Conservation (phyloP, 768 basidiomycete species). For the Postia placenta region DNA sequence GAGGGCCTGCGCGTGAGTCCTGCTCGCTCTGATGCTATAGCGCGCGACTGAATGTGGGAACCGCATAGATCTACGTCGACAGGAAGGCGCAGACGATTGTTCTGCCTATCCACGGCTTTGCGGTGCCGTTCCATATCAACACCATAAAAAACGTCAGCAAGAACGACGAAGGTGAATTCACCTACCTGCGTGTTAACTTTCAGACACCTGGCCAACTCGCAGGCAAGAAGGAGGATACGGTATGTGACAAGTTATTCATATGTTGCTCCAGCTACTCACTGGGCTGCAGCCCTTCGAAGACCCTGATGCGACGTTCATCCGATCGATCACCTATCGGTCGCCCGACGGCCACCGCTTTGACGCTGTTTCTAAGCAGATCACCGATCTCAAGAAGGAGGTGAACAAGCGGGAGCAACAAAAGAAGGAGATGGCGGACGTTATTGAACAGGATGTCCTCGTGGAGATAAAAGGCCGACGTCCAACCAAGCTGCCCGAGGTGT, state of each 20-base stretch:
- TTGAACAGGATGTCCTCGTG: constrained; percentile 86
- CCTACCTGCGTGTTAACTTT: constrained; percentile 94
- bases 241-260: constrained; percentile 66
- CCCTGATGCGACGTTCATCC: constrained; percentile 92
- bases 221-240: constrained; percentile 98
- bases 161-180: constrained; percentile 93
- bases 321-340: constrained; percentile 91
- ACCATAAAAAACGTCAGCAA: constrained; percentile 98
- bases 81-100: constrained; percentile 86
- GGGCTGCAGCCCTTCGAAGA: constrained; percentile 82
- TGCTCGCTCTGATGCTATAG: background rate
- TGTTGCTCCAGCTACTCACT: no score
- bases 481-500: constrained; percentile 82
- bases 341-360: constrained; percentile 87
- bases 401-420: constrained; percentile 97
- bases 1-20: constrained; percentile 74
- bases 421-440: constrained; percentile 97
- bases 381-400: constrained; percentile 91
- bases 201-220: constrained; percentile 96
- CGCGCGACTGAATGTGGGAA: constrained; percentile 2
- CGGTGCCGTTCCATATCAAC: constrained; percentile 97
- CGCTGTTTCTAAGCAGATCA: constrained; percentile 85
- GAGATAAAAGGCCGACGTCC: constrained; percentile 89
- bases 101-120: constrained; percentile 90
- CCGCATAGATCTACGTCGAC: constrained; percentile 89